These are phyloP conservation scores for Cryptosporidium sp. DNA, from an alignment of 169 alveolate species.

Conservation along the genomic window DNA sequence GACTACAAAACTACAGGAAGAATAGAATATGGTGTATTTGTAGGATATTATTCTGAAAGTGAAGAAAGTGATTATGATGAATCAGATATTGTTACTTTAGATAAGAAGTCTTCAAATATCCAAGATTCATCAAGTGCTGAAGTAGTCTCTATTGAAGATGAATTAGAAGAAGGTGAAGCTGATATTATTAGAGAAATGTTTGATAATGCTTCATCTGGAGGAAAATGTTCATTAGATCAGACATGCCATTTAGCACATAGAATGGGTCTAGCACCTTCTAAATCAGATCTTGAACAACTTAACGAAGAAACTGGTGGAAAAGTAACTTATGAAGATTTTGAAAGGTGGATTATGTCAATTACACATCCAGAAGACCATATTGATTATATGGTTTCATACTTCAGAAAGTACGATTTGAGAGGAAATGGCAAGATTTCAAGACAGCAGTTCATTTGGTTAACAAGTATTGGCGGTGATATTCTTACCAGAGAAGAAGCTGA, in stretches of 20 bases:
- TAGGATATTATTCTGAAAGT: conserved; percentile 67
- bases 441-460: conserved; percentile 70
- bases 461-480: conserved; percentile 67
- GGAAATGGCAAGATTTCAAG: conserved; percentile 48
- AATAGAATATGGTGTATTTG: conserved; percentile 72
- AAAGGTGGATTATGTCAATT: conserved; percentile 55
- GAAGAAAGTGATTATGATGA: conserved; percentile 50
- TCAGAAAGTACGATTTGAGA: conserved; percentile 43
- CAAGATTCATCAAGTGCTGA: not conserved
- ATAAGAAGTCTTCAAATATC: not conserved
- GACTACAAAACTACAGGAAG: conserved; percentile 49
- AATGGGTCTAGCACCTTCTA: conserved; percentile 71
- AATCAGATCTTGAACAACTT: conserved; percentile 31
- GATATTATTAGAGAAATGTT: conserved; percentile 57
- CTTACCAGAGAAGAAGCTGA: conserved; percentile 73
- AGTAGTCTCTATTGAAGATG: conserved; percentile 27
- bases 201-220: conserved; percentile 44
- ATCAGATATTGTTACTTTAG: not conserved
- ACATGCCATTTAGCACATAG: conserved; percentile 64
- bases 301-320: conserved; percentile 22
- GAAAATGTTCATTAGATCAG: conserved; percentile 34
- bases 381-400: conserved; percentile 70
- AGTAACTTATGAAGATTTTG: conserved; percentile 58
- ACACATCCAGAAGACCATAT: conserved; percentile 73
- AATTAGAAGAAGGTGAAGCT: conserved; percentile 48